Evolutionary conservation across 192 early-diverging fungal species (phyloP), one percentile per base, ranked within the genome.

Genomic region (Powellomyces hirtus): DNA sequence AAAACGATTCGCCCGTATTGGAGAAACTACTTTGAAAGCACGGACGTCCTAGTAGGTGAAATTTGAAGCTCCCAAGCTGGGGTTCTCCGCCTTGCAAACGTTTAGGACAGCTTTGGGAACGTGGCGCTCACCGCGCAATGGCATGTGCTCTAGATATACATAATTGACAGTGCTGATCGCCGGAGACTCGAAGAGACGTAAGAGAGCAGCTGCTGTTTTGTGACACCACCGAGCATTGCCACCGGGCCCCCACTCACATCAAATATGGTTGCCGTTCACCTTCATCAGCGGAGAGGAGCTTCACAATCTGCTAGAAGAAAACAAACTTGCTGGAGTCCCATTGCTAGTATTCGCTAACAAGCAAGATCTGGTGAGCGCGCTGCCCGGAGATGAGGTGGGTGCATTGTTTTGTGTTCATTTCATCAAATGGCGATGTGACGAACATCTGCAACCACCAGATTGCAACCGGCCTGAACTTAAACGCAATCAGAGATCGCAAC

Each of bases 331-430:
- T 0, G 94, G 92, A 1, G 96, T 97, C 0, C 92, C 96, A 0
- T 57, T 99, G 10, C 73, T 99, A 42, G 91, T 99, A 3, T 91
- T 98, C 84, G 97, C 96, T 16, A 99, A 99, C 71, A 99, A 99
- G 72, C 97, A 99, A 73, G 97, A 99, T 74, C 83, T 99, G 10
- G 60, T 76, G 11, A 75, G 56, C 13, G 81, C 85, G 10, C 60
- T 86, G 10, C 81, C 83, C 0, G 79, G 73, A 8, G 77, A 80
- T 40, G 84, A 86, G 66, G 84, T 84, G 68, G 27, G 45, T 14
- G 8, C 20, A 60, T 30, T 44, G 8, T 31, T 24, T 64, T 59
- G 10, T 24, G 14, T 62, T 6, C 2, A 33, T 46, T 29, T 13
- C 2, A 31, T 26, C 1, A 24, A 10, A 36, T 7, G 10, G 8